These are phyloP conservation scores for Chytriomyces hyalinus DNA, from an alignment of 192 early-diverging fungal species.

Conservation along the genomic window DNA sequence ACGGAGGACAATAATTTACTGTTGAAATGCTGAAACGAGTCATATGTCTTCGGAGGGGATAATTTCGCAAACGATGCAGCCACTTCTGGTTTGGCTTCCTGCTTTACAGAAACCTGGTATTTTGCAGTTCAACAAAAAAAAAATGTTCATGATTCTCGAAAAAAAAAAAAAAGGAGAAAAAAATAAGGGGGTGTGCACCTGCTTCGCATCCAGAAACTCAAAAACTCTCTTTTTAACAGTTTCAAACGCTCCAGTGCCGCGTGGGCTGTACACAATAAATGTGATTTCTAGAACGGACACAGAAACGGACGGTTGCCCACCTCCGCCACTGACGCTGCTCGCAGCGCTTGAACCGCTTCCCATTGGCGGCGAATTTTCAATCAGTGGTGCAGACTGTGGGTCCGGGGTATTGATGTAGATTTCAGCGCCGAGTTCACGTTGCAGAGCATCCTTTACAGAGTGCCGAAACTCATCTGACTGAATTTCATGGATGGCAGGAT, in stretches of 20 bases:
- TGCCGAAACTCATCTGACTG: constrained; percentile 53
- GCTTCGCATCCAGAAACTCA: constrained; percentile 43
- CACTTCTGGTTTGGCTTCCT: neutral
- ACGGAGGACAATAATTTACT: constrained; percentile 58
- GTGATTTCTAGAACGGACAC: constrained; percentile 36
- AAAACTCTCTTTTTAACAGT: constrained; percentile 48
- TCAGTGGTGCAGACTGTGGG: neutral
- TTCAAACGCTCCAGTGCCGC: constrained; percentile 43
- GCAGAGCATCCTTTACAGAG: constrained; percentile 15
- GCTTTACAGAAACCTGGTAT: constrained; percentile 19
- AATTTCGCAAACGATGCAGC: constrained; percentile 54
- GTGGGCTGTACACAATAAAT: constrained; percentile 43
- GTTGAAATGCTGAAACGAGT: constrained; percentile 67
- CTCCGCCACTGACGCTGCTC: too few species aligned
- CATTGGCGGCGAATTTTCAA: neutral
- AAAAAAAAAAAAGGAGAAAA: too few species aligned
- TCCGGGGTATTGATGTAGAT: constrained; percentile 42
- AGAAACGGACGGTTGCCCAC: too few species aligned
- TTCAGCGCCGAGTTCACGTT: constrained; percentile 41
- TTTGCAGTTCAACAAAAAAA: too few species aligned
- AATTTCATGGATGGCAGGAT: constrained; percentile 45
- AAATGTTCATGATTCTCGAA: too few species aligned
- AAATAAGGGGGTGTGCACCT: constrained; percentile 33
- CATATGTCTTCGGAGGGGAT: constrained; percentile 50
- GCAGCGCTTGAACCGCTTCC: neutral